Percentiles rank a stretch among this genome's conserved stretches.
These are phyloP conservation scores for Sphagnum tenellum DNA, from an alignment of 225 moss, liverwort and hornwort species.

Conservation along the genomic window DNA sequence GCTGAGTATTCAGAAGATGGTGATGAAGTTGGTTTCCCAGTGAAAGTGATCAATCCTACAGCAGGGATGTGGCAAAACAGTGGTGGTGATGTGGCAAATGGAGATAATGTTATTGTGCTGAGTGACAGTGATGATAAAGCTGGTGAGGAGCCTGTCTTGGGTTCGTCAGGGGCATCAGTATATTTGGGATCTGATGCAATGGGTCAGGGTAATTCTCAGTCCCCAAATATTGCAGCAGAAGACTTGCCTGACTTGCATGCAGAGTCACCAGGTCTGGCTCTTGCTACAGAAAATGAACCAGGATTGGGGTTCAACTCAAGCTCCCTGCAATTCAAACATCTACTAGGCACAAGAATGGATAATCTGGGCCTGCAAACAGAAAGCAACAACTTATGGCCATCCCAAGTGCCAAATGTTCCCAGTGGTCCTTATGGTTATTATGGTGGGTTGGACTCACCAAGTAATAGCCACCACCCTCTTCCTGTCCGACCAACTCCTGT, in stretches of 20 bases:
- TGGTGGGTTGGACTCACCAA: constrained; percentile 29
- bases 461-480: constrained; percentile 50
- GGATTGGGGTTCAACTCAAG: constrained; percentile 33
- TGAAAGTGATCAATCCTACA: constrained; percentile 28
- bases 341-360: constrained; percentile 29
- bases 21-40: constrained; percentile 35
- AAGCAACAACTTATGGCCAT: constrained; percentile 34
- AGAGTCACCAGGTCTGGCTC: constrained; percentile 47
- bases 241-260: constrained; percentile 35
- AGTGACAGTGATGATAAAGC: constrained; percentile 87
- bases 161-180: constrained; percentile 60
- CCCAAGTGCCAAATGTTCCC: constrained; percentile 32
- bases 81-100: constrained; percentile 35
- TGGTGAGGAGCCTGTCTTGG: constrained; percentile 55
- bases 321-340: constrained; percentile 37
- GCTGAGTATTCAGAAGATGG: constrained; percentile 34
- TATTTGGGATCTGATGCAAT: constrained; percentile 50
- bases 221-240: constrained; percentile 20
- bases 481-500: constrained; percentile 85
- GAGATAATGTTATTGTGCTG: constrained; percentile 62
- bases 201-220: constrained; percentile 35
- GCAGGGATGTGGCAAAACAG: constrained; percentile 31
- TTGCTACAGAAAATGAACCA: constrained; percentile 52
- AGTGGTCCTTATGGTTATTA: constrained; percentile 43
- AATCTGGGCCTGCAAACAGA: constrained; percentile 43